Evolutionary conservation across 495 filamentous ascomycete genomes (phyloP).

Genomic region (Penicillium herquei): DNA sequence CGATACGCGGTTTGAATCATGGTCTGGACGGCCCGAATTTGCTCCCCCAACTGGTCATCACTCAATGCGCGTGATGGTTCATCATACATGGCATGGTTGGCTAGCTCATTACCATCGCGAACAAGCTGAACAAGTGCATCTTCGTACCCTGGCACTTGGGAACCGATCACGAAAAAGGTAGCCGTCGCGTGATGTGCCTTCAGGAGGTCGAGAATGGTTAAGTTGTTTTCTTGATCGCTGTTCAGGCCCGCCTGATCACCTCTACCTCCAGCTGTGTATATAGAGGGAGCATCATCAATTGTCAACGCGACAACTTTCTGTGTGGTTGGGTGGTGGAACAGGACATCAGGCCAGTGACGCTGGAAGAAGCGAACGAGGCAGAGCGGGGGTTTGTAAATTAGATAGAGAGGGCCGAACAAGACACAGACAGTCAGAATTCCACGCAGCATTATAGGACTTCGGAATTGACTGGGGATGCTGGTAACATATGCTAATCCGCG

Average conservation of each 20-base stretch:
- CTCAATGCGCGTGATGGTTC: conserved; percentile 59
- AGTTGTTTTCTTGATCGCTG: not conserved
- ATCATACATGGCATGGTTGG: conserved; percentile 84
- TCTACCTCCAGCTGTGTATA: conserved; percentile 50
- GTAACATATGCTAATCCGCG: too few species aligned
- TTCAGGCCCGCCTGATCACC: too few species aligned
- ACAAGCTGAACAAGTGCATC: conserved; percentile 58
- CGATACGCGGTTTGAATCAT: conserved; percentile 57
- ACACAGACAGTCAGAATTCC: conserved; percentile 44
- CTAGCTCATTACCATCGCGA: conserved; percentile 66
- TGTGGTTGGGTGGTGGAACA: conserved; percentile 61
- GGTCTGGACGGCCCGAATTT: conserved; percentile 41
- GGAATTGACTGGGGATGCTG: too few species aligned
- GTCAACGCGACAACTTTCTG: conserved; percentile 72
- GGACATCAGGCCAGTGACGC: conserved; percentile 68
- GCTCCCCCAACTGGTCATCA: conserved; percentile 31
- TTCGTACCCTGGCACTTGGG: conserved; percentile 64
- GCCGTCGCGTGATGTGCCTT: conserved; percentile 56
- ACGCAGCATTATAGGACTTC: conserved; percentile 38
- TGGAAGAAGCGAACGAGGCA: conserved; percentile 66
- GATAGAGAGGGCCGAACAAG: conserved; percentile 56
- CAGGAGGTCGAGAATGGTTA: conserved; percentile 65
- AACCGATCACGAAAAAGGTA: conserved; percentile 79
- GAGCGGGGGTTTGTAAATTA: conserved; percentile 72
- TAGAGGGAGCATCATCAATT: conserved; percentile 79